Evolutionary conservation across 768 basidiomycete species (phyloP), one percentile per base, ranked within the genome.

Genomic region (Porphyrellus cyaneotinctus): DNA sequence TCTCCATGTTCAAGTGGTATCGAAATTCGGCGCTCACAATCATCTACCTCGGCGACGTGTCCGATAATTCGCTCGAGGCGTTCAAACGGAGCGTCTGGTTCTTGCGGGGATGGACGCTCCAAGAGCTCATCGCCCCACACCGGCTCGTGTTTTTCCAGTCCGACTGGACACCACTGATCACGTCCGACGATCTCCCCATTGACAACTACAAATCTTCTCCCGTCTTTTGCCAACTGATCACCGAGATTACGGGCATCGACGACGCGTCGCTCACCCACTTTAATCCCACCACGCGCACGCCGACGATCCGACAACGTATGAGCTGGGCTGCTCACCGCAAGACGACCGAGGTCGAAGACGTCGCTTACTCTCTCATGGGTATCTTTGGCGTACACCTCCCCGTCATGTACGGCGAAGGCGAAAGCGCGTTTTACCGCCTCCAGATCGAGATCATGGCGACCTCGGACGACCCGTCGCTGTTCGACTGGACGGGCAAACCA

Each of bases 1-100:
- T 58, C 20, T 65, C 67, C 45, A 68, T 68, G 67, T 68, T 69
- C 53, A 51, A 26, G 22, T 68, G 67, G 67, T 68, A 68, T 31
- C 48, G 60, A 3, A 51, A 61, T 4, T 63, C 67, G 26, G 54
- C 55, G 22, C 43, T 67, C 22, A 67, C 65, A 13, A 47, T 67
- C 48, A 44, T 67, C 22, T 59, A 68, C 24, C 49, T 68, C 30
- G 50, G 52, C 22, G 64, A 65, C 9, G 60, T 64, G 14, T 17
- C 1, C 15, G 56, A 54, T 13, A 44, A 57, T 13, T 57, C 57
- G 22, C 10, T 43, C 17, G 61, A 56, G 43, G 56, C 48, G 47
- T 45, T 64, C 24, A 47, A n/a, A 31, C 32, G 46, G 36, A 59
- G 63, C 31, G 0, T 53, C 14, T 69, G 68, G 67, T 69, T 67